A percentile compares a stretch with the other conserved stretches of the same genome.
These are phyloP conservation scores for Aspergillus bertholletiae DNA, from an alignment of 495 filamentous ascomycete genomes.

Conservation along the genomic window DNA sequence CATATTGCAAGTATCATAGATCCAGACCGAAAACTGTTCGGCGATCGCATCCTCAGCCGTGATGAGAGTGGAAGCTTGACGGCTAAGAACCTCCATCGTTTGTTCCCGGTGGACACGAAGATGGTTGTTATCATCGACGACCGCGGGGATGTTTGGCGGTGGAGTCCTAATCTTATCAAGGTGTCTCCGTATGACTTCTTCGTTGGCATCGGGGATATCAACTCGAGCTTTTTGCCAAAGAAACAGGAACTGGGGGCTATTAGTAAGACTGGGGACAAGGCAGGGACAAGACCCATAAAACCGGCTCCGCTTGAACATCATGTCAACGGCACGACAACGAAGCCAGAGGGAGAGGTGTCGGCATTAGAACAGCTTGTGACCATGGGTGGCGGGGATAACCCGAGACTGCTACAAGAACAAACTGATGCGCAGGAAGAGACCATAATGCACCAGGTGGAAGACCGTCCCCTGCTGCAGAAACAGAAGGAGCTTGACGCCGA, in stretches of 20 bases:
- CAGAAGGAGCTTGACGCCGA: slow-evolving; percentile 86
- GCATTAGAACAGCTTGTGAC: slow-evolving; percentile 71
- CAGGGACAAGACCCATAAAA: slow-evolving; percentile 16
- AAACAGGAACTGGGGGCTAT: slow-evolving; percentile 62
- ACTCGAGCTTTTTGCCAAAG: slow-evolving; percentile 93
- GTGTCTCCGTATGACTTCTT: slow-evolving; percentile 97
- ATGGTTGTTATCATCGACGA: slow-evolving; percentile 99
- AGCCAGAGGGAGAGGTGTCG: slow-evolving; percentile 39
- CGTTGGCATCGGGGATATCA: slow-evolving; percentile 97
- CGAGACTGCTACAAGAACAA: slow-evolving; percentile 67
- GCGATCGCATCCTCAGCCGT: slow-evolving; percentile 88
- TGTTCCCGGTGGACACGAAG: slow-evolving; percentile 96
- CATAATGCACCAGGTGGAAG: slow-evolving; percentile 82
- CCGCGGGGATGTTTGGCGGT: slow-evolving; percentile 95
- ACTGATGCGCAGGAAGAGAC: slow-evolving; percentile 77
- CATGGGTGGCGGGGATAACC: slow-evolving; percentile 73
- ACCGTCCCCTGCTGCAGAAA: slow-evolving; percentile 79
- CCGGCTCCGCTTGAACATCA: slow-evolving; percentile 29
- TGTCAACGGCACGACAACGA: slow-evolving; percentile 30
- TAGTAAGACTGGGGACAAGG: slow-evolving; percentile 12
- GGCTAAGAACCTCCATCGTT: slow-evolving; percentile 80
- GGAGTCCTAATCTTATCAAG: slow-evolving; percentile 90
- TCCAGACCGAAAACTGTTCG: slow-evolving; percentile 84
- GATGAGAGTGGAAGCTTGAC: slow-evolving; percentile 93
- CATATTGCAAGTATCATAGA: slow-evolving; percentile 92